phyloP scores from a whole-genome alignment of 352 stramenopile species.

The Phytophthora cryptogea region DNA sequence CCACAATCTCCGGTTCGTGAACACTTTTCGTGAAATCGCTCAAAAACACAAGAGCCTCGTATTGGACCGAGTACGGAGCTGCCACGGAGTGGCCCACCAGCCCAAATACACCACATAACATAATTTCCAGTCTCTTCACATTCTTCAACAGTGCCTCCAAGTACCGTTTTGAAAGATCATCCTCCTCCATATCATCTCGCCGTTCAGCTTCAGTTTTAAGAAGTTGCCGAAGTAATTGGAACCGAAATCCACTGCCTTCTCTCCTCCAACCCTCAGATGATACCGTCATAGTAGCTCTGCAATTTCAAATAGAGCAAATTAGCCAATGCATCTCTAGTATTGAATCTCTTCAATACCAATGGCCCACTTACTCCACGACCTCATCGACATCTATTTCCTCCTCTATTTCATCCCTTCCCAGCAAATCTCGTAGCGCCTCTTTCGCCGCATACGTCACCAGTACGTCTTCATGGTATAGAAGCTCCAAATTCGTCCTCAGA shows the following conservation, averaged over 20 bases:
- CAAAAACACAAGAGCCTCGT: slow-evolving; percentile 42
- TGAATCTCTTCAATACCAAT: background rate
- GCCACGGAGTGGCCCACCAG: background rate
- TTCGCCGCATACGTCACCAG: slow-evolving; percentile 51
- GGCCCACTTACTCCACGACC: slow-evolving; percentile 25
- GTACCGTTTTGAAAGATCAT: slow-evolving; percentile 11
- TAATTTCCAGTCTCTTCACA: slow-evolving; percentile 7
- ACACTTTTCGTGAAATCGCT: slow-evolving; percentile 33
- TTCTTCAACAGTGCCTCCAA: slow-evolving; percentile 20
- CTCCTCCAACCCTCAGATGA: slow-evolving; percentile 2
- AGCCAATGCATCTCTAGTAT: background rate
- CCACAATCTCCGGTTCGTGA: background rate
- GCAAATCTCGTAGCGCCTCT: slow-evolving; percentile 33
- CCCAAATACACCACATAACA: slow-evolving; percentile 22
- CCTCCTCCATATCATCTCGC: slow-evolving; percentile 1
- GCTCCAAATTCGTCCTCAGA: slow-evolving; percentile 21
- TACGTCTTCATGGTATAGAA: slow-evolving; percentile 40
- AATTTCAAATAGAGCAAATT: slow-evolving; percentile 13
- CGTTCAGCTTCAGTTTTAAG: slow-evolving; percentile 20
- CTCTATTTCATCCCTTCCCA: slow-evolving; percentile 1
- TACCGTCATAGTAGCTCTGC: slow-evolving; percentile 10
- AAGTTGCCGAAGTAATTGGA: slow-evolving; percentile 57
- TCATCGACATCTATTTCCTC: slow-evolving; percentile 11
- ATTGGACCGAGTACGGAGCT: slow-evolving; percentile 28
- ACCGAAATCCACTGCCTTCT: slow-evolving; percentile 42